A percentile compares a stretch with the other conserved stretches of the same genome.
These are phyloP conservation scores for Boletus nobilissimus DNA, from an alignment of 1,284 basidiomycete genomes.

Conservation along the genomic window DNA sequence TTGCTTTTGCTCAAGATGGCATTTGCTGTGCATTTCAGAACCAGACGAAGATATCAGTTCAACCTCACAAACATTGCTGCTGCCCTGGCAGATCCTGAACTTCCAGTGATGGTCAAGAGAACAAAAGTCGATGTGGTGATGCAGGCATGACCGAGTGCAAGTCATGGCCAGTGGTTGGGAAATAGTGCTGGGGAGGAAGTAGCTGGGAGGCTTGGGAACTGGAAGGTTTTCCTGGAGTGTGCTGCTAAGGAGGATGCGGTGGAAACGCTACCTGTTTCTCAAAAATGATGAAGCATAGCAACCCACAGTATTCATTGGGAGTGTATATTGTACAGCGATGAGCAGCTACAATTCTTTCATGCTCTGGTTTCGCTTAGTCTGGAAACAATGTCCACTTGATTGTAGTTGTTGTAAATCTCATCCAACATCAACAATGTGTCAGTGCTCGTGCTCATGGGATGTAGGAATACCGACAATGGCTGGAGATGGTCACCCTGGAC, in stretches of 20 bases:
- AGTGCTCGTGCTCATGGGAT: conserved; percentile 55
- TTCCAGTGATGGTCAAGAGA: conserved; percentile 22
- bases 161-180: background rate
- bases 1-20: conserved; percentile 12
- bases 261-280: conserved; percentile 26
- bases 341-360: conserved; percentile 6
- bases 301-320: background rate
- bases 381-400: conserved; percentile 56
- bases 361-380: conserved; percentile 27
- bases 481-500: conserved; percentile 27
- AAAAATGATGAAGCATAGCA: background rate
- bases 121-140: background rate
- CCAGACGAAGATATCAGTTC: conserved; percentile 26
- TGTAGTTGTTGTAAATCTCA: conserved; percentile 70
- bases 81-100: conserved; percentile 25
- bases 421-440: conserved; percentile 66
- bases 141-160: background rate
- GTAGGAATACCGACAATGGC: conserved; percentile 62
- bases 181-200: conserved; percentile 22
- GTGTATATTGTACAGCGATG: background rate
- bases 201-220: conserved; percentile 12
- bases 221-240: conserved; percentile 15
- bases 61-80: conserved; percentile 31
- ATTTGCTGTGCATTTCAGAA: conserved; percentile 18
- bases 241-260: conserved; percentile 1